These are phyloP conservation scores for Camellia japonica DNA, from an alignment of 148 eudicot species.

Conservation along the genomic window DNA sequence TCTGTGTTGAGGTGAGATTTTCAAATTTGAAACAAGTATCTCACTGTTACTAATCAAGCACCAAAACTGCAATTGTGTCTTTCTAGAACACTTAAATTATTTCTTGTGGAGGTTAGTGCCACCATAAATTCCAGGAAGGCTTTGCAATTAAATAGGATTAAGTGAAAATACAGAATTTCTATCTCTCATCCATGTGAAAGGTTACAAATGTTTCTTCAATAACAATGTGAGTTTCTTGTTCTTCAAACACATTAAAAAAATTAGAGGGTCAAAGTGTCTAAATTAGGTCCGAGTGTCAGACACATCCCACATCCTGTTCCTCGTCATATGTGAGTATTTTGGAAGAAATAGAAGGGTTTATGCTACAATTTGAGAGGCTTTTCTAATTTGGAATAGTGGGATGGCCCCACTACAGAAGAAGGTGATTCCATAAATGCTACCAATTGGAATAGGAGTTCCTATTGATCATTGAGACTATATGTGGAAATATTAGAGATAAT, in stretches of 20 bases:
- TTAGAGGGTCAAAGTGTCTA: too few species aligned
- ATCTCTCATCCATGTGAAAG: too few species aligned
- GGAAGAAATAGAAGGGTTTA: too few species aligned
- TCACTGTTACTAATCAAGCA: neutral
- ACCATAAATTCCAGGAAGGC: neutral
- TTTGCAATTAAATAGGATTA: neutral
- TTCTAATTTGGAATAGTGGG: neutral
- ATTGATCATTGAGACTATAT: neutral
- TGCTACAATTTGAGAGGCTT: neutral
- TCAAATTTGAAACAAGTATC: neutral
- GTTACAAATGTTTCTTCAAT: too few species aligned
- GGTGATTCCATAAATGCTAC: slow-evolving; percentile 1
- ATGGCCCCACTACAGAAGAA: neutral
- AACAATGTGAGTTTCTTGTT: too few species aligned
- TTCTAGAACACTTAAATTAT: neutral
- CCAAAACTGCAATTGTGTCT: neutral
- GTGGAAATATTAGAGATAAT: neutral
- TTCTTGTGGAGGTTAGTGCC: neutral
- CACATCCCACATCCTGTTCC: too few species aligned
- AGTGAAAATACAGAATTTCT: too few species aligned
- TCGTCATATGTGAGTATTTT: too few species aligned
- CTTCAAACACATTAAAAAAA: too few species aligned
- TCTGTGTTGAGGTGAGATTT: neutral
- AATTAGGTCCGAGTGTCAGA: too few species aligned
- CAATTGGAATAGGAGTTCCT: neutral